A percentile compares a stretch with the other conserved stretches of the same genome.
Conservation (phyloP, 2,329 filamentous ascomycete genomes). For the Sclerotiophoma versabilis region DNA sequence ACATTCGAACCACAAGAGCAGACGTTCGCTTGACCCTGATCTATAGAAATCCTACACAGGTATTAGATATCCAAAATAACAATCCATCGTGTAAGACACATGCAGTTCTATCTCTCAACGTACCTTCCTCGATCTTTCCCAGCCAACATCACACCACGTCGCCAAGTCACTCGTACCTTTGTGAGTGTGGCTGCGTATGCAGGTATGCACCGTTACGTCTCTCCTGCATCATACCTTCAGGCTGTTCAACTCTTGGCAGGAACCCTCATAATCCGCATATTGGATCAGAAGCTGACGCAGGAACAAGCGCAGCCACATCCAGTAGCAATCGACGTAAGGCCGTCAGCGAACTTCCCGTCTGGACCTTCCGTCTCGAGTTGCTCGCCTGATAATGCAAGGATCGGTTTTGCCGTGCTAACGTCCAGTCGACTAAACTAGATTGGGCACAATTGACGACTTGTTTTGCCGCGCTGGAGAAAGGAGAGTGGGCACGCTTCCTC, state of each 20-base stretch:
- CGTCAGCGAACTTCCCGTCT: not conserved
- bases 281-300: constrained; percentile 9
- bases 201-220: constrained; percentile 1
- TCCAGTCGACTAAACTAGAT: not conserved
- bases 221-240: not conserved
- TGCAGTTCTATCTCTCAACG: not conserved
- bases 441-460: not conserved
- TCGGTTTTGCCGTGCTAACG: constrained; percentile 11
- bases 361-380: constrained; percentile 6
- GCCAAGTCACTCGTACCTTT: not conserved
- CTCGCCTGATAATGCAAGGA: constrained; percentile 2
- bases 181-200: not conserved
- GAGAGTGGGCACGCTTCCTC: not conserved
- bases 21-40: not conserved
- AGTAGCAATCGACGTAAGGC: constrained; percentile 5
- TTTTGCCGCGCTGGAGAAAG: not conserved
- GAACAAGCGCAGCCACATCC: constrained; percentile 2
- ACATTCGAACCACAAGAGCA: not conserved
- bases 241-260: constrained; percentile 11
- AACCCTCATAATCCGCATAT: constrained; percentile 6
- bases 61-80: constrained; percentile 7
- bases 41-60: constrained; percentile 20
- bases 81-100: not conserved
- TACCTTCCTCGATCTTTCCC: not conserved
- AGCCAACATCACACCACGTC: not conserved